Conservation (phyloP, 2,329 filamentous ascomycete species). For the Penicillium sp. region DNA sequence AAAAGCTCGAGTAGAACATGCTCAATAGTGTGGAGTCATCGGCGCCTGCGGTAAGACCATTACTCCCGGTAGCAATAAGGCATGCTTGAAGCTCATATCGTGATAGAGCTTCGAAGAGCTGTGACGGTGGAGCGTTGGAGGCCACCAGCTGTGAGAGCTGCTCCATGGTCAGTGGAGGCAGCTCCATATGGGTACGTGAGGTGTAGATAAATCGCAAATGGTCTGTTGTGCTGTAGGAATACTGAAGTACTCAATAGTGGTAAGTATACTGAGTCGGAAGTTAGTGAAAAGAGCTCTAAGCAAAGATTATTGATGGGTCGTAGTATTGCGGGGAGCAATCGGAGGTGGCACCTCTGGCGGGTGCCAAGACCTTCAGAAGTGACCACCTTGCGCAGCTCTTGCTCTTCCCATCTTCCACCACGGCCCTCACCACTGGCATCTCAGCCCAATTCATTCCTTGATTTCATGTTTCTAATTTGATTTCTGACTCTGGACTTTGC, state of each 20-base stretch:
- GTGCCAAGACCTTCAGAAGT: conserved; percentile 35
- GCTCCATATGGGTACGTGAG: conserved; percentile 20
- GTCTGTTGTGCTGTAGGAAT: neutral
- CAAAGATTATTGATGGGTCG: conserved; percentile 3
- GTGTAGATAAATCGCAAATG: neutral
- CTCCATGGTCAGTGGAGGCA: conserved; percentile 25
- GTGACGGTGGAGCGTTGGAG: conserved; percentile 24
- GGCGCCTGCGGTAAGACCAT: conserved; percentile 6
- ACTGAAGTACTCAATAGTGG: neutral
- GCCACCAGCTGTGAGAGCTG: conserved; percentile 25
- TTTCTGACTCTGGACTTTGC: conserved; percentile 24
- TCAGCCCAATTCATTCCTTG: conserved; percentile 18
- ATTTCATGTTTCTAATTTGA: conserved; percentile 22
- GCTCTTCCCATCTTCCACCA: conserved; percentile 15
- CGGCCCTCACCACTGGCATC: conserved; percentile 19
- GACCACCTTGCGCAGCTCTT: conserved; percentile 38
- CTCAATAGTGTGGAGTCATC: conserved; percentile 26
- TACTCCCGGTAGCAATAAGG: conserved; percentile 21
- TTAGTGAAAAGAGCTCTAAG: neutral
- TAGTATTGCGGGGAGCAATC: conserved; percentile 27
- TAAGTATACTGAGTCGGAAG: neutral
- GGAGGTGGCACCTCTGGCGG: conserved; percentile 24
- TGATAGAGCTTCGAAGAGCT: conserved; percentile 30
- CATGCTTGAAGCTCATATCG: conserved; percentile 32
- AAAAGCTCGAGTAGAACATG: conserved; percentile 34